Base-by-base conservation (phyloP, 495 filamentous ascomycete species). In the Hyaloscypha variabilis region DNA sequence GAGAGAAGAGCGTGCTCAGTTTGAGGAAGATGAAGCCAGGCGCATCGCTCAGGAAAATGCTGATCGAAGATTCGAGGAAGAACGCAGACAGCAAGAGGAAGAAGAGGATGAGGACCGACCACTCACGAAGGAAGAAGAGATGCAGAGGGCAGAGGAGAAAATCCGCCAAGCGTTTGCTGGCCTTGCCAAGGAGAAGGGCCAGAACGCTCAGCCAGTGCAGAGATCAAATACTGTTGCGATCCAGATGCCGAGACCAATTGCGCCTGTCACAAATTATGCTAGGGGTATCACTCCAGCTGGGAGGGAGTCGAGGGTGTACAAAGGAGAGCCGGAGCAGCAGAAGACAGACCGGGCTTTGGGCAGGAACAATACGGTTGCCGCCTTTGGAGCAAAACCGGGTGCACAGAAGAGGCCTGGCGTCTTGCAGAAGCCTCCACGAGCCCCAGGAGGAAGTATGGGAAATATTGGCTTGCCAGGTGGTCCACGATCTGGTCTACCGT, bases 111-210 rank as follows among this genome's bases (percentile, higher is more conserved):
- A 59, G 8, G 57, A 59, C 19, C 11, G 57, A 8, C 31, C 30
- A 46, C 23, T 59, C 24, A 46, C 30, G 0, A 59, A 59, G 34
- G 57, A 59, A 11, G 34, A 39, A 23, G 57, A 59, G 57, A 42
- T 59, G 34, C 31, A 24, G 21, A 59, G 46, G 31, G 57, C 57
- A 3, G 57, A 59, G n/a, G 34, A 39, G 19, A 59, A 59, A 34
- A 59, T 59, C 30, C 30, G 31, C 8, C 28, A 28, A 14, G 57
- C 57, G 6, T 59, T 59, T 19, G 57, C 57, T 23, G 34, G 31
- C 19, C 30, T 59, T 21, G 57, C 57, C 4, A 28, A 59, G 8
- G 57, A 59, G 34, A 59, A 28, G 25, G 21, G 26, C 51, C 51
- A 24, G 8, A 54, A 28, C n/a, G 19, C 21, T 23, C 51, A 54